Conservation (phyloP, 1,284 basidiomycete species). For the Athelia sp. region DNA sequence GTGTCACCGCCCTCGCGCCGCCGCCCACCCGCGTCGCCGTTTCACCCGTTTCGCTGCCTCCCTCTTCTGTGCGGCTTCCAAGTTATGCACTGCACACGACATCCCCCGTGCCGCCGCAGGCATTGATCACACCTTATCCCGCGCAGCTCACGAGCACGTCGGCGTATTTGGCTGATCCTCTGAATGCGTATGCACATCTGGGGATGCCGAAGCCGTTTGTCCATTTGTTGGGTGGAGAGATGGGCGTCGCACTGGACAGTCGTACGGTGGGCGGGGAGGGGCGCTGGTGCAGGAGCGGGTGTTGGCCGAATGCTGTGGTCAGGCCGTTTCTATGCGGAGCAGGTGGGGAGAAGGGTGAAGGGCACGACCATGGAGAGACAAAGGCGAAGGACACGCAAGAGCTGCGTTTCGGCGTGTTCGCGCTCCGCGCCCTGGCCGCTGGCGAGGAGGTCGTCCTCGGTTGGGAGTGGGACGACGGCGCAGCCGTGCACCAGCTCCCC, state of each 20-base stretch:
- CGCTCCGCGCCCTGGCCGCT: constrained; percentile 68
- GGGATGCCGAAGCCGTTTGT: constrained; percentile 78
- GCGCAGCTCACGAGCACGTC: constrained; percentile 57
- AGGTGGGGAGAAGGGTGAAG: constrained; percentile 10
- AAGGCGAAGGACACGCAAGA: too few relatives aligned
- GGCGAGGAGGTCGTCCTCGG: constrained; percentile 88
- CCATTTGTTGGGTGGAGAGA: constrained; percentile 74
- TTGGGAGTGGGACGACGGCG: constrained; percentile 97
- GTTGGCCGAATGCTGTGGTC: constrained; percentile 86
- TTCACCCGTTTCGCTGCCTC: constrained; percentile 22
- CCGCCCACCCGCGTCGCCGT: constrained; percentile 27
- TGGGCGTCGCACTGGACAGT: constrained; percentile 81
- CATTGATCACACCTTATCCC: constrained; percentile 52
- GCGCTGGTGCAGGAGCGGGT: constrained; percentile 80
- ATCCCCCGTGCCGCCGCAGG: constrained; percentile 38
- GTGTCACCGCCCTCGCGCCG: constrained; percentile 53
- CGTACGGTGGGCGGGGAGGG: constrained; percentile 73
- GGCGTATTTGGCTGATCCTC: constrained; percentile 57
- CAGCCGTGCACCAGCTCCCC: constrained; percentile 81
- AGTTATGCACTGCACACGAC: constrained; percentile 48
- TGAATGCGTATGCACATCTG: constrained; percentile 67
- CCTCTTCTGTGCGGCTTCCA: constrained; percentile 41
- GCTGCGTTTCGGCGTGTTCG: constrained; percentile 82
- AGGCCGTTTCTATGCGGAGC: constrained; percentile 64
- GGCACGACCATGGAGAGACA: too few relatives aligned